Conservation (phyloP, 139 green algal genomes). For the Marvania coccoides region DNA sequence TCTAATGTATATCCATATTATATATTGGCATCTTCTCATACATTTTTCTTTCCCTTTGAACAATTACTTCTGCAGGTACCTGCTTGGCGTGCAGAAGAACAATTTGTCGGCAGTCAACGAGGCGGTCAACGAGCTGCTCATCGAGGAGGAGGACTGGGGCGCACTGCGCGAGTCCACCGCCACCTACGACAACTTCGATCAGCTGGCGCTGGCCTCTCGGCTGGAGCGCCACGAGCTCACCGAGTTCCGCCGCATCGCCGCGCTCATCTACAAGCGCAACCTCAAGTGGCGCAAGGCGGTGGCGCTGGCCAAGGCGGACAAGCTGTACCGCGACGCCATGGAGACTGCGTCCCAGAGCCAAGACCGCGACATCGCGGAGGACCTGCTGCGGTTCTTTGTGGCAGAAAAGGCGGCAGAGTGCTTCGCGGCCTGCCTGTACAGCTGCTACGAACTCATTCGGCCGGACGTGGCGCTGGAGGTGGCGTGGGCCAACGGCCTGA, state of each 20-base stretch:
- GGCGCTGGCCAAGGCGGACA: slow-evolving; percentile 79
- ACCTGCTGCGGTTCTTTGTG: slow-evolving; percentile 89
- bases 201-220: slow-evolving; percentile 50
- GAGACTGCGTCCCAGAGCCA: slow-evolving; percentile 76
- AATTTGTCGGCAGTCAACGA: slow-evolving; percentile 89
- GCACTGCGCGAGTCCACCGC: slow-evolving; percentile 73
- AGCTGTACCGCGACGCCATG: slow-evolving; percentile 89
- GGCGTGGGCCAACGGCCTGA: slow-evolving; percentile 92
- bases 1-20: no score
- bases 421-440: slow-evolving; percentile 95
- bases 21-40: no score
- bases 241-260: slow-evolving; percentile 90
- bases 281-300: slow-evolving; percentile 81
- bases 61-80: no score
- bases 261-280: slow-evolving; percentile 90
- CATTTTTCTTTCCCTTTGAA: no score
- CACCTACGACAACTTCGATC: slow-evolving; percentile 97
- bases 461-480: slow-evolving; percentile 92
- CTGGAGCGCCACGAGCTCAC: slow-evolving; percentile 95
- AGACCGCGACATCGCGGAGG: slow-evolving; percentile 77
- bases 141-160: slow-evolving; percentile 92
- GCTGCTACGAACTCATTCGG: slow-evolving; percentile 94
- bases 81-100: slow-evolving; percentile 84
- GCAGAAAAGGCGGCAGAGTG: slow-evolving; percentile 78
- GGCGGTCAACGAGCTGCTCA: slow-evolving; percentile 89